Base-by-base conservation (phyloP, 176 grass and related monocot species). In the Eragrostis nindensis region DNA sequence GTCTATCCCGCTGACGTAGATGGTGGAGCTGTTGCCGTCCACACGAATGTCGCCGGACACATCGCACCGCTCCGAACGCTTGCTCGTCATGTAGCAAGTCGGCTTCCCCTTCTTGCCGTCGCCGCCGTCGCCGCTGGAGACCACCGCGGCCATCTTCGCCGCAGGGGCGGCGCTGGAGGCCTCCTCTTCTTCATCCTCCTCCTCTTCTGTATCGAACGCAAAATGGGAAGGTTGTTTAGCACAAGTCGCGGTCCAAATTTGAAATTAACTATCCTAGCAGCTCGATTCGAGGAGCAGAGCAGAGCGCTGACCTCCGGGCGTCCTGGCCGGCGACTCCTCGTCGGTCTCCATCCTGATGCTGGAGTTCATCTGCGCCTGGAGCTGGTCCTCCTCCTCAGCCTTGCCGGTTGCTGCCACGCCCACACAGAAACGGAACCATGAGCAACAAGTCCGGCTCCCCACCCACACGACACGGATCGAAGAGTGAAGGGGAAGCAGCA, bases 81-180 rank as follows among this genome's bases (percentile, higher is more conserved):
- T 92, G 72, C 93, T 96, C 61, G 93, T 90, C 68, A 90, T 91
- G 85, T 83, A 92, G 90, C 93, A 96, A 1, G 90, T 92, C 75
- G 90, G 82, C 56, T 88, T 92, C 50, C 76, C 79, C 6, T 74
- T 49, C 41, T 55, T 13, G 0, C 3, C 54, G 7, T 10, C 45
- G 25, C 36, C 1, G 22, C 52, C 65, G 9, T 21, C 29, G 17
- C 42, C 32, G 12, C n/a, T n/a, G n/a, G n/a, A n/a, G n/a, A n/a
- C n/a, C n/a, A n/a, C n/a, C n/a, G 53, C 8, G 42, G 6, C 42
- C 47, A 60, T 24, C 56, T 14, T 61, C 57, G 57, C 22, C 22
- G 50, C 50, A 0, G 50, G 78, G 39, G 66, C 40, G 24, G 52
- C 17, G 66, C 1, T 66, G 8, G 18, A 18, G 1, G 57, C 71